phyloP scores from a whole-genome alignment of 2,329 filamentous ascomycete species.

The Colletotrichum sp. region DNA sequence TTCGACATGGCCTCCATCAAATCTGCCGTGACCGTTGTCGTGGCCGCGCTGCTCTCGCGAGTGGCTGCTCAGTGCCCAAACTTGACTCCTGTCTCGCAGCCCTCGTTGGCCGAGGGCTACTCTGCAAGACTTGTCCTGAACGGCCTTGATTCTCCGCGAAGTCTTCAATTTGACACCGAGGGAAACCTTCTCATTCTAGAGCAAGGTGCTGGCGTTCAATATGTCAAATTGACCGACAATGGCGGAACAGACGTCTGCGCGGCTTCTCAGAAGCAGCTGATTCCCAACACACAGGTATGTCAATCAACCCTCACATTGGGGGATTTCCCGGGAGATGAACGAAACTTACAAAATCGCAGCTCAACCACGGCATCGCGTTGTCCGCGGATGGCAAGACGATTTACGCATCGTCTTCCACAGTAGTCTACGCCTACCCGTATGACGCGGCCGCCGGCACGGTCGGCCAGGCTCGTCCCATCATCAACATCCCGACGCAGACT shows the following conservation, averaged over 20 bases:
- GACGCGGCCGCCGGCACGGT: conserved; percentile 57
- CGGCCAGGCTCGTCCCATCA: conserved; percentile 57
- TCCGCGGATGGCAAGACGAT: conserved; percentile 57
- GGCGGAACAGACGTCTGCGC: conserved; percentile 32
- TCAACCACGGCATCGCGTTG: conserved; percentile 62
- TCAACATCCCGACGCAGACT: conserved; percentile 45
- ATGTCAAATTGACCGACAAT: conserved; percentile 35
- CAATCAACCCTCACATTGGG: background rate
- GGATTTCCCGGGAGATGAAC: background rate
- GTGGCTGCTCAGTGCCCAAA: conserved; percentile 7
- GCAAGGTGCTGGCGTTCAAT: conserved; percentile 33
- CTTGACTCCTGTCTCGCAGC: conserved; percentile 11
- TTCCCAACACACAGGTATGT: conserved; percentile 29
- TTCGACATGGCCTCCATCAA: conserved; percentile 4
- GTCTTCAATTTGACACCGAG: conserved; percentile 36
- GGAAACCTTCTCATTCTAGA: conserved; percentile 43
- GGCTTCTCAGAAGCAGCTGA: conserved; percentile 28
- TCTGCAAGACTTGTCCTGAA: conserved; percentile 29
- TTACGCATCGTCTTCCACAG: conserved; percentile 61
- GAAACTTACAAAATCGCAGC: conserved; percentile 31
- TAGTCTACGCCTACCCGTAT: conserved; percentile 70
- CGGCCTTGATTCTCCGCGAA: conserved; percentile 31
- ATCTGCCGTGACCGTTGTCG: background rate
- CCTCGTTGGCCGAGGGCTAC: conserved; percentile 27
- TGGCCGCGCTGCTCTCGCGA: background rate